These are phyloP conservation scores for Shiraia bambusicola DNA, from an alignment of 2,329 filamentous ascomycete species.

Conservation along the genomic window DNA sequence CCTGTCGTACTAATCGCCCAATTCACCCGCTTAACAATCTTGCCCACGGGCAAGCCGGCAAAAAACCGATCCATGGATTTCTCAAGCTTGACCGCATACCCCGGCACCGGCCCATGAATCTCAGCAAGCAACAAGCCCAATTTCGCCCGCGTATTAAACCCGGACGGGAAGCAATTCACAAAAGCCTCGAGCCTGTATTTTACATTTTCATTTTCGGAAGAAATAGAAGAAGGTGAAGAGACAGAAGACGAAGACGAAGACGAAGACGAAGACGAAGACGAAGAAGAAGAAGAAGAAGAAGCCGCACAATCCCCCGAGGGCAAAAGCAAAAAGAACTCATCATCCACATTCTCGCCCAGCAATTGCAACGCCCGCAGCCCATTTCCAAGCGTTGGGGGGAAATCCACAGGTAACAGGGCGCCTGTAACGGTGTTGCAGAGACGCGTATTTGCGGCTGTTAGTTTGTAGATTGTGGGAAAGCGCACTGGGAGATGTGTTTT, in stretches of 20 bases:
- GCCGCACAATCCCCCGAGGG: too few species aligned
- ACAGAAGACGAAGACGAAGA: too few species aligned
- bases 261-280: too few species aligned
- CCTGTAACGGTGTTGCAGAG: slow-evolving; percentile 51
- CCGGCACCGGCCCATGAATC: slow-evolving; percentile 62
- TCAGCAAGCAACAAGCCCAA: slow-evolving; percentile 54
- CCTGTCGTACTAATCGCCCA: slow-evolving; percentile 51
- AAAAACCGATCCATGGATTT: slow-evolving; percentile 65
- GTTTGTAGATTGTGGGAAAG: slow-evolving; percentile 57
- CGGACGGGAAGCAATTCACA: slow-evolving; percentile 58
- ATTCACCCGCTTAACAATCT: slow-evolving; percentile 58
- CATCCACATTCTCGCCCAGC: slow-evolving; percentile 57
- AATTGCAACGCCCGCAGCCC: slow-evolving; percentile 49
- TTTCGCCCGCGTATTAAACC: slow-evolving; percentile 60
- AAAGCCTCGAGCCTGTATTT: slow-evolving; percentile 61
- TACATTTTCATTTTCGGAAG: too few species aligned
- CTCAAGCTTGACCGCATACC: slow-evolving; percentile 58
- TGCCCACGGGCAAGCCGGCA: slow-evolving; percentile 54
- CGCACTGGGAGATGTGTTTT: slow-evolving; percentile 58
- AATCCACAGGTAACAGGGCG: slow-evolving; percentile 45
- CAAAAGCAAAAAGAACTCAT: slow-evolving; percentile 62
- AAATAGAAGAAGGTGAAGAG: too few species aligned
- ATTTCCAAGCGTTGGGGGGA: slow-evolving; percentile 15
- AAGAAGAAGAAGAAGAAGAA: too few species aligned
- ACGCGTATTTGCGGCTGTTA: slow-evolving; percentile 35